These are phyloP conservation scores for Trichoderma sp. DNA, from an alignment of 2,329 filamentous ascomycete genomes.

Conservation along the genomic window DNA sequence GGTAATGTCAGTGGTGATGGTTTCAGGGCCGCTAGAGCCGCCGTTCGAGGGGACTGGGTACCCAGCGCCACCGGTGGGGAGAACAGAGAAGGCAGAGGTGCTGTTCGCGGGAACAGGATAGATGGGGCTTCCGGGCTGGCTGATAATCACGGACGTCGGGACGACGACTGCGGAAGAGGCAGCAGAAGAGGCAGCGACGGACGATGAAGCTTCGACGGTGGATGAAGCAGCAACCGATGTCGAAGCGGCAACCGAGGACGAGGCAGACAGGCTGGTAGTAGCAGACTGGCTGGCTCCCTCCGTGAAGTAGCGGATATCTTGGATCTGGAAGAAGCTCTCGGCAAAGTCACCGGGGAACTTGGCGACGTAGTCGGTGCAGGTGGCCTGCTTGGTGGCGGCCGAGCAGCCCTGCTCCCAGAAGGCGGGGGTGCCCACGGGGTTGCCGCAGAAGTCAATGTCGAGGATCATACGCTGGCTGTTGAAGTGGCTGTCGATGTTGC, in stretches of 20 bases:
- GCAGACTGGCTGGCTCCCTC: constrained; percentile 23
- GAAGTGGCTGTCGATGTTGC: constrained; percentile 67
- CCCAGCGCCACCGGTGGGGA: background rate
- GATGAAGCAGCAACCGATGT: background rate
- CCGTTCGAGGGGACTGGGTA: background rate
- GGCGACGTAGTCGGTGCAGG: constrained; percentile 45
- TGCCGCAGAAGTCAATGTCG: constrained; percentile 74
- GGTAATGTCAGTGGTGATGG: constrained; percentile 44
- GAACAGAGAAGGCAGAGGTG: background rate
- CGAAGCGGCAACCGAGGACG: background rate
- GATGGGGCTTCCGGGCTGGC: background rate
- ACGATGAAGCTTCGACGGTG: background rate
- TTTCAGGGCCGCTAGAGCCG: background rate
- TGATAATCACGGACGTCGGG: constrained; percentile 13
- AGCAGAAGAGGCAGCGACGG: background rate
- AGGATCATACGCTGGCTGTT: constrained; percentile 70
- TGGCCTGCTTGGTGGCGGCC: constrained; percentile 32
- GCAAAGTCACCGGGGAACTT: constrained; percentile 42
- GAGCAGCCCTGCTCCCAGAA: constrained; percentile 38
- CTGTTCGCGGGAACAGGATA: too few relatives aligned
- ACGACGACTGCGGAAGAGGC: constrained; percentile 6
- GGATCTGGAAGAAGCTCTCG: constrained; percentile 52
- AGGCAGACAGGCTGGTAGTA: background rate
- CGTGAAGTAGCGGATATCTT: constrained; percentile 43
- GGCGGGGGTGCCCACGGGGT: constrained; percentile 57